Conservation (phyloP, 2,329 filamentous ascomycete genomes). For the Fusarium anguioides region DNA sequence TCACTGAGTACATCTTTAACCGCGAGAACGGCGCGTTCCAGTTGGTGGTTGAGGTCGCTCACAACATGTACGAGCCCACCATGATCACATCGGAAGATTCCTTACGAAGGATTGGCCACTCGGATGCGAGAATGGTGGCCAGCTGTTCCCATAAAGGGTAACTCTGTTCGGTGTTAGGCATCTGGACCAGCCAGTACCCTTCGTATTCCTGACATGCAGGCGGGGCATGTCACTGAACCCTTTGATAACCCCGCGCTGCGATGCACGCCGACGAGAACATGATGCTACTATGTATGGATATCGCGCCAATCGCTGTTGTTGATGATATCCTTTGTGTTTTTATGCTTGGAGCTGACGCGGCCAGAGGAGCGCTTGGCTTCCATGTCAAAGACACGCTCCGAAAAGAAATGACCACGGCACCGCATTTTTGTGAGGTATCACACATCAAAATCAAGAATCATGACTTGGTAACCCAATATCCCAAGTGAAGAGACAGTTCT, state of each 20-base stretch:
- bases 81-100: constrained; percentile 26
- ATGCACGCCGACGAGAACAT: constrained; percentile 38
- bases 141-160: constrained; percentile 34
- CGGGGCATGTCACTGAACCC: constrained; percentile 28
- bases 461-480: neutral
- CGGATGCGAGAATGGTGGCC: constrained; percentile 34
- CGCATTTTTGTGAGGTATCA: constrained; percentile 18
- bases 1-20: constrained; percentile 21
- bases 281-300: constrained; percentile 24
- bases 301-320: constrained; percentile 27
- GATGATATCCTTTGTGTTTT: constrained; percentile 14
- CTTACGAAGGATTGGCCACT: constrained; percentile 21
- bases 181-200: constrained; percentile 25
- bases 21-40: constrained; percentile 30
- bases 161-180: constrained; percentile 30
- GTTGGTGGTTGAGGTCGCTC: constrained; percentile 33
- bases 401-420: neutral
- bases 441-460: constrained; percentile 11
- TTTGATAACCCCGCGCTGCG: constrained; percentile 28
- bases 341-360: constrained; percentile 31
- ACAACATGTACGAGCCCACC: constrained; percentile 37
- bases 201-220: constrained; percentile 40
- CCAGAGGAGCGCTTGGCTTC: constrained; percentile 17
- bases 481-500: neutral
- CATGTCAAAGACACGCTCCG: neutral